A percentile compares a stretch with the other conserved stretches of the same genome.
Conservation (phyloP, 257 asterid genomes). For the Thymus quinquecostatus region DNA sequence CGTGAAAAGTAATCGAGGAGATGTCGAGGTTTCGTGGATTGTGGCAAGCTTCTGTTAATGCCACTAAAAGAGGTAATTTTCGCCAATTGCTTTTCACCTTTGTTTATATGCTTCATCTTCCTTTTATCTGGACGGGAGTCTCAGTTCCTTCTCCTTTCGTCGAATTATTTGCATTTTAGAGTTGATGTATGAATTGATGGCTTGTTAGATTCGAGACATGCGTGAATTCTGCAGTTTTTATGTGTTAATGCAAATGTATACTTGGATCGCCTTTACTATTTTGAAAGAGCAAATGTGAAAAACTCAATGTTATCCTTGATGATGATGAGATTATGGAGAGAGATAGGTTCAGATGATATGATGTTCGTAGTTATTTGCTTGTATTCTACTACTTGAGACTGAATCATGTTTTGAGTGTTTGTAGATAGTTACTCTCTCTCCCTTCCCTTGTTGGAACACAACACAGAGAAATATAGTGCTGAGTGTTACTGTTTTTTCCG, state of each 20-base stretch:
- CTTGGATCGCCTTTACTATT: background rate
- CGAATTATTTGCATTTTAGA: background rate
- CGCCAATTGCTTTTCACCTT: background rate
- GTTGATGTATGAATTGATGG: background rate
- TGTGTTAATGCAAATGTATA: background rate
- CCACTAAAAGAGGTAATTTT: conserved; percentile 70
- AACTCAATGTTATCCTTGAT: background rate
- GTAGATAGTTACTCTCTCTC: background rate
- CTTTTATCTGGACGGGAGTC: background rate
- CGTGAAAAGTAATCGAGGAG: background rate
- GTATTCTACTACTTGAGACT: background rate
- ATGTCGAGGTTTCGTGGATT: conserved; percentile 85
- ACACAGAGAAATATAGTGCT: background rate
- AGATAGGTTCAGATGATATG: background rate
- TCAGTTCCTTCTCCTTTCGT: too few relatives aligned
- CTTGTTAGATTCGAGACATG: background rate
- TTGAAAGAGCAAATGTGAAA: background rate
- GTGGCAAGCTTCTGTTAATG: conserved; percentile 73
- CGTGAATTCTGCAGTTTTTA: background rate
- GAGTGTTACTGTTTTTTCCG: conserved; percentile 11
- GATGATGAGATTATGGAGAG: background rate
- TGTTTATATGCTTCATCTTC: background rate
- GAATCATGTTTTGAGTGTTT: background rate
- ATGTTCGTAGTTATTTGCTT: background rate
- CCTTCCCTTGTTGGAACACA: background rate